Percentiles rank a stretch among this genome's conserved stretches.
Evolutionary conservation across 495 filamentous ascomycete genomes (phyloP).

Genomic region (Penicillium nucicola): DNA sequence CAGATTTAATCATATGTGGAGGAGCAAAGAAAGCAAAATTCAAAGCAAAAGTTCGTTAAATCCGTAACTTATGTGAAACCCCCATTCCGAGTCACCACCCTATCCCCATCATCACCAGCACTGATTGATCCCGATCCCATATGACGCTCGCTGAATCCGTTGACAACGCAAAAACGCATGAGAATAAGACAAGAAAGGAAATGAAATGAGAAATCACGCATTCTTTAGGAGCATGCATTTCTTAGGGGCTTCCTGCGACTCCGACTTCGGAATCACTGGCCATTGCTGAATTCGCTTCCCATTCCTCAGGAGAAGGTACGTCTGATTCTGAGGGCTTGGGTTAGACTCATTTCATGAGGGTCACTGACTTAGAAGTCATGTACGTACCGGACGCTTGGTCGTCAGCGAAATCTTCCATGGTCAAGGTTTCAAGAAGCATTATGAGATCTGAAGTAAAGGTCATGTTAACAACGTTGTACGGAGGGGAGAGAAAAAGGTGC

Average conservation of each 20-base stretch:
- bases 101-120: too few species aligned
- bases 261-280: constrained; percentile 44
- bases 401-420: constrained; percentile 33
- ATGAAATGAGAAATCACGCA: neutral
- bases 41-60: constrained; percentile 4
- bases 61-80: neutral
- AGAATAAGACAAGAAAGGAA: neutral
- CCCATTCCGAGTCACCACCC: neutral
- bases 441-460: constrained; percentile 23
- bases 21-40: neutral
- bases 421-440: constrained; percentile 30
- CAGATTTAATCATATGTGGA: neutral
- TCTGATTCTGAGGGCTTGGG: constrained; percentile 36
- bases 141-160: neutral
- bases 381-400: constrained; percentile 41
- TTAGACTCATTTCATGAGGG: constrained; percentile 14
- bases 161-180: constrained; percentile 3
- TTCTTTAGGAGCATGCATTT: neutral
- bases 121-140: neutral
- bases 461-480: constrained; percentile 8
- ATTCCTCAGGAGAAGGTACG: constrained; percentile 40
- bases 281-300: constrained; percentile 43
- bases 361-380: constrained; percentile 5
- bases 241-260: constrained; percentile 33
- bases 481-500: neutral